phyloP scores from a whole-genome alignment of 805 yeast genomes.

The Ogataea paradorogensis region DNA sequence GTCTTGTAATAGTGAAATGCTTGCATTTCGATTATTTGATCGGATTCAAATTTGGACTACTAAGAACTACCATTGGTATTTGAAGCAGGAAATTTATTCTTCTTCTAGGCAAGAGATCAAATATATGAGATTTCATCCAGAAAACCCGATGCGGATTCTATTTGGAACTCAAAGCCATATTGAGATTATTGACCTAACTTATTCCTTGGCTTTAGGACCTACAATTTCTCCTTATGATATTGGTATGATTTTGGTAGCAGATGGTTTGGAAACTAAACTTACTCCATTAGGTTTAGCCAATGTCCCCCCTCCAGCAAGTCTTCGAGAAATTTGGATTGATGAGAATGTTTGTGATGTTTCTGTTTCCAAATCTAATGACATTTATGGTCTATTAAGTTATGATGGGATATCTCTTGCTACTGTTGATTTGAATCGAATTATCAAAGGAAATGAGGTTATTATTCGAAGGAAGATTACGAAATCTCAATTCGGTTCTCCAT shows the following conservation, averaged over 20 bases:
- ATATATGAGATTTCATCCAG: slow-evolving; percentile 81
- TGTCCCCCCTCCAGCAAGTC: slow-evolving; percentile 93
- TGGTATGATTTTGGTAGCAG: slow-evolving; percentile 80
- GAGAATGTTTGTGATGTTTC: slow-evolving; percentile 63
- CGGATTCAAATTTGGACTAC: slow-evolving; percentile 85
- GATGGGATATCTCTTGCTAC: slow-evolving; percentile 45
- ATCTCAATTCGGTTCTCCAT: slow-evolving; percentile 36
- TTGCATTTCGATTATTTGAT: slow-evolving; percentile 63
- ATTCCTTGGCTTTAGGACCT: slow-evolving; percentile 65
- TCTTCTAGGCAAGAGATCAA: slow-evolving; percentile 31
- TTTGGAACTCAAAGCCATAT: slow-evolving; percentile 53
- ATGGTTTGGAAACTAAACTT: slow-evolving; percentile 65
- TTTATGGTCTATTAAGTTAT: slow-evolving; percentile 56
- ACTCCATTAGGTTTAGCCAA: slow-evolving; percentile 84
- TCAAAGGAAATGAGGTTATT: slow-evolving; percentile 46
- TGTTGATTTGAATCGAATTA: slow-evolving; percentile 40
- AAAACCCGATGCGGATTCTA: slow-evolving; percentile 74
- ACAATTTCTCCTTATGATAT: slow-evolving; percentile 62
- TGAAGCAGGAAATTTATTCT: slow-evolving; percentile 69
- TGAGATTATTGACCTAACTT: slow-evolving; percentile 66
- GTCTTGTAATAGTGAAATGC: slow-evolving; percentile 77
- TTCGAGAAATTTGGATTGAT: slow-evolving; percentile 57
- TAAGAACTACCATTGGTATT: slow-evolving; percentile 93
- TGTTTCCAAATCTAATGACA: slow-evolving; percentile 54
- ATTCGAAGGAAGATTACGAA: slow-evolving; percentile 33